phyloP scores from a whole-genome alignment of 208 protist species.

The Leishmania martiniquensis region DNA sequence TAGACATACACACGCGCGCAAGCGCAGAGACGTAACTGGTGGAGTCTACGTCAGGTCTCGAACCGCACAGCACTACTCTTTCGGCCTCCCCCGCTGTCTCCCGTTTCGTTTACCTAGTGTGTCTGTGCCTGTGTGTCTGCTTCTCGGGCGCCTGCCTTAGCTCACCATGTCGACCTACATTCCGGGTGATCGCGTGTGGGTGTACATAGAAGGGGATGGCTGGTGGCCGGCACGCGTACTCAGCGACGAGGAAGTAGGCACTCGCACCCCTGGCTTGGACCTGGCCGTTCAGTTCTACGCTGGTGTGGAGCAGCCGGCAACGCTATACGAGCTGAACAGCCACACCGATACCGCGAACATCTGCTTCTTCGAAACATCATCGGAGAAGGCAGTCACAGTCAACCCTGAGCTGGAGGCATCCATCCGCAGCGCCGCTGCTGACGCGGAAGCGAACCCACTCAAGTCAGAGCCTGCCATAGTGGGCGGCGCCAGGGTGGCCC shows the following conservation, averaged over 20 bases:
- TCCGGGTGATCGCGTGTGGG: constrained; percentile 84
- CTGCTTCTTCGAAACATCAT: constrained; percentile 84
- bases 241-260: constrained; percentile 44
- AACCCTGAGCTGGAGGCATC: constrained; percentile 62
- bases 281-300: constrained; percentile 74
- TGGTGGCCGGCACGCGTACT: constrained; percentile 88
- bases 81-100: no score
- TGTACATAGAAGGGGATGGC: constrained; percentile 71
- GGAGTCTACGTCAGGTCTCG: no score
- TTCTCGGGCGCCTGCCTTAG: neutral
- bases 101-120: no score
- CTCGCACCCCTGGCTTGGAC: constrained; percentile 39
- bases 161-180: constrained; percentile 37
- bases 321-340: constrained; percentile 54
- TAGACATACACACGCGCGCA: neutral
- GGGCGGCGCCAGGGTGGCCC: neutral
- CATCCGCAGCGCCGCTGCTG: constrained; percentile 54
- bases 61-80: no score
- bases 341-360: constrained; percentile 45
- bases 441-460: constrained; percentile 75
- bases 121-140: neutral
- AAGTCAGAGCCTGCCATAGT: constrained; percentile 33
- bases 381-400: constrained; percentile 82
- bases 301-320: constrained; percentile 50
- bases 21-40: neutral